A percentile compares a stretch with the other conserved stretches of the same genome.
Conservation (phyloP, 352 stramenopile genomes). For the Phytopythium sindhum region DNA sequence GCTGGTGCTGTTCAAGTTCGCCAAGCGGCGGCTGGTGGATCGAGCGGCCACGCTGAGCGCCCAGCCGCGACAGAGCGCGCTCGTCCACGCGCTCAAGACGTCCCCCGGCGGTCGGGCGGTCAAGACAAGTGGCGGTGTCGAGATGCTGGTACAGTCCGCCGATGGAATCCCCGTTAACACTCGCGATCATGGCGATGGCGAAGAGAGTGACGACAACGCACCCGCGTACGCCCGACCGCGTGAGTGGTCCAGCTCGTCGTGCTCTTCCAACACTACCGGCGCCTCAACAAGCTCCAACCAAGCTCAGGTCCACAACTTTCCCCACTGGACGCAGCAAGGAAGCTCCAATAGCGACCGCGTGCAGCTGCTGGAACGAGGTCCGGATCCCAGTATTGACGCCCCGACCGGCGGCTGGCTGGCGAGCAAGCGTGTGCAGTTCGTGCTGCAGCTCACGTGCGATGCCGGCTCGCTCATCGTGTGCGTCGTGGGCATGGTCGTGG, state of each 20-base stretch:
- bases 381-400: background rate
- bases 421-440: conserved; percentile 31
- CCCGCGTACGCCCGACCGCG: background rate
- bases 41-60: conserved; percentile 40
- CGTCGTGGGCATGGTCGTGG: conserved; percentile 60
- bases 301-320: conserved; percentile 44
- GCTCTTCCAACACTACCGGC: conserved; percentile 20
- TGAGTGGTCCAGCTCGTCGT: background rate
- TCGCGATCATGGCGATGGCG: conserved; percentile 8
- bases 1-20: conserved; percentile 35
- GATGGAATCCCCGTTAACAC: background rate
- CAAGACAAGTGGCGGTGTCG: background rate
- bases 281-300: conserved; percentile 29
- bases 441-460: conserved; percentile 48
- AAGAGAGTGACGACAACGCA: background rate
- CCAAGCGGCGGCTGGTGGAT: conserved; percentile 41
- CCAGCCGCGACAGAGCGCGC: conserved; percentile 6
- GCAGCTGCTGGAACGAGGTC: conserved; percentile 12
- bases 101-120: background rate
- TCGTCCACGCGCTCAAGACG: conserved; percentile 10
- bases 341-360: conserved; percentile 24
- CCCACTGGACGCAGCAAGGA: conserved; percentile 29
- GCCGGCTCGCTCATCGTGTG: conserved; percentile 78
- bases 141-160: background rate
- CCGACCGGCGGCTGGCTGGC: conserved; percentile 6